A percentile compares a stretch with the other conserved stretches of the same genome.
Evolutionary conservation across 1,284 basidiomycete genomes (phyloP).

Genomic region (Naganishia sp.): DNA sequence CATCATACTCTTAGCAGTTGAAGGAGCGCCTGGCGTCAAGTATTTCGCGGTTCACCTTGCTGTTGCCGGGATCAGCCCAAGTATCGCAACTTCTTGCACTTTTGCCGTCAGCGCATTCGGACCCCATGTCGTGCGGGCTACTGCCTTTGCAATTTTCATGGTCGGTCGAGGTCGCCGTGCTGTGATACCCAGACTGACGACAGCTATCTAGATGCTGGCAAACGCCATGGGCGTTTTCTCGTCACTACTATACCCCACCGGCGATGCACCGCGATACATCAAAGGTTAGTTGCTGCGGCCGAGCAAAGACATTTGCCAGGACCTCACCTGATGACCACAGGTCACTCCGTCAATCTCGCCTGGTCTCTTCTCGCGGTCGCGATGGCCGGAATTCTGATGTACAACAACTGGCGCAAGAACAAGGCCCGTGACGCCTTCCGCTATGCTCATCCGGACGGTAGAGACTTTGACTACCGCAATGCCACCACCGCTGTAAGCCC

Average conservation of each 20-base stretch:
- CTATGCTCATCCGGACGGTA: not conserved
- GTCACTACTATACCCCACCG: not conserved
- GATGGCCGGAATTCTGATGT: slow-evolving; percentile 4
- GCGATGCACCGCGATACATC: not conserved
- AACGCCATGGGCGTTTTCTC: slow-evolving; percentile 2
- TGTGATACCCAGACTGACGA: not conserved
- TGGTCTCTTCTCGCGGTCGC: not conserved
- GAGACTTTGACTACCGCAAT: slow-evolving; percentile 15
- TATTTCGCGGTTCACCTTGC: slow-evolving; percentile 4
- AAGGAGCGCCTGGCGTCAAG: not conserved
- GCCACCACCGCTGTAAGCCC: not conserved
- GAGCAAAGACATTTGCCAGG: not conserved
- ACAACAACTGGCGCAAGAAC: slow-evolving; percentile 8
- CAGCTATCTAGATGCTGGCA: not conserved
- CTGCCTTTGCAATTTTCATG: slow-evolving; percentile 1
- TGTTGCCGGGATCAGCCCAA: slow-evolving; percentile 3
- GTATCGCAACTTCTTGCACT: slow-evolving; percentile 4
- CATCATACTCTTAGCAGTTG: slow-evolving; percentile 3
- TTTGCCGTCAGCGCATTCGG: slow-evolving; percentile 10
- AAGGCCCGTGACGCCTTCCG: slow-evolving; percentile 9
- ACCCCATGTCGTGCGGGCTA: not conserved
- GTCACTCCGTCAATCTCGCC: not conserved
- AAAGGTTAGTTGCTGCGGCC: not conserved
- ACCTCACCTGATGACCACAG: not conserved
- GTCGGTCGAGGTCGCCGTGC: not conserved